phyloP scores from a whole-genome alignment of 805 yeast genomes.

The Diddensiella santjacobensis region DNA sequence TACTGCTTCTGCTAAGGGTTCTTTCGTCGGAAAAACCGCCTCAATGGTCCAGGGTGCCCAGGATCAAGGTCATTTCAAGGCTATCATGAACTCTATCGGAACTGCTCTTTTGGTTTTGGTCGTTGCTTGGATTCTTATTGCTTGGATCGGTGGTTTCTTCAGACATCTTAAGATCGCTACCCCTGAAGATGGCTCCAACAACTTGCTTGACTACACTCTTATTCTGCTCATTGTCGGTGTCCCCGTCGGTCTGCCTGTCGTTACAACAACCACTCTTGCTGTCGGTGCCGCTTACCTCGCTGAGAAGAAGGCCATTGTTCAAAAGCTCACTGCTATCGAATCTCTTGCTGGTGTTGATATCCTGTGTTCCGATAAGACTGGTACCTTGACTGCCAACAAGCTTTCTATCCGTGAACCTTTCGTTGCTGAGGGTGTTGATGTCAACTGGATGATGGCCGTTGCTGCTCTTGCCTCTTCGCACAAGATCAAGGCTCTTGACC shows the following conservation, averaged over 20 bases:
- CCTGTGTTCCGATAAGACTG: constrained; percentile 95
- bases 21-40: constrained; percentile 97
- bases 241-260: constrained; percentile 98
- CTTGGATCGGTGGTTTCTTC: constrained; percentile 95
- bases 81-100: constrained; percentile 96
- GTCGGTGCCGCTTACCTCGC: constrained; percentile 99
- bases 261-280: constrained; percentile 97
- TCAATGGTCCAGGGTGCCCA: constrained; percentile 94
- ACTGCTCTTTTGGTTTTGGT: constrained; percentile 84
- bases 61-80: constrained; percentile 97
- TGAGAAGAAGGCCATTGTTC: constrained; percentile 94
- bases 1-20: constrained; percentile 90
- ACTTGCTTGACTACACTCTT: constrained; percentile 82
- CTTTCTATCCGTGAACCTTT: constrained; percentile 94
- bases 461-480: constrained; percentile 97
- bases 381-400: constrained; percentile 96
- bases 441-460: constrained; percentile 94
- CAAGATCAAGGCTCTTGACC: constrained; percentile 97
- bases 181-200: constrained; percentile 36
- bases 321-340: constrained; percentile 93
- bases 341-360: constrained; percentile 96
- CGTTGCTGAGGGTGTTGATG: constrained; percentile 96
- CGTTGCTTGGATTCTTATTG: constrained; percentile 75
- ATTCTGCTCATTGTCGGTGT: constrained; percentile 97
- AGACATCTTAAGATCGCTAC: constrained; percentile 85